Conservation (phyloP, 192 early-diverging fungal genomes). For the Allomyces macrogynus region DNA sequence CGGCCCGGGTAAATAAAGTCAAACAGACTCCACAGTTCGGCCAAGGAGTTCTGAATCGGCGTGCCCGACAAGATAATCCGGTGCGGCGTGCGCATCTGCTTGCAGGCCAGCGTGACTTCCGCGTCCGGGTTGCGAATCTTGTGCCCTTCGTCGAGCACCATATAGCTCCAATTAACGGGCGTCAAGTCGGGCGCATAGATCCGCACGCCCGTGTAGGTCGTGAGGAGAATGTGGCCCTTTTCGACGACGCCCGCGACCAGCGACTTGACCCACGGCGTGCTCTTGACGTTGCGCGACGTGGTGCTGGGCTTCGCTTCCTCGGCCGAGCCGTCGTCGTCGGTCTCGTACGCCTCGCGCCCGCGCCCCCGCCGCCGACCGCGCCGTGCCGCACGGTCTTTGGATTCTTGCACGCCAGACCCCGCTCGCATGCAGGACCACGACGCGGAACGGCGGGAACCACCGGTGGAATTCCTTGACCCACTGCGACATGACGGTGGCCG, state of each 20-base stretch:
- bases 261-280: conserved; percentile 4
- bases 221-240: conserved; percentile 62
- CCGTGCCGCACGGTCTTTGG: too few relatives aligned
- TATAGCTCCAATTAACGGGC: conserved; percentile 63
- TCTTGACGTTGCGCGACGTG: conserved; percentile 8
- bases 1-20: conserved; percentile 63
- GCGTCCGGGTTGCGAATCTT: conserved; percentile 91
- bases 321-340: conserved; percentile 10
- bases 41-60: conserved; percentile 61
- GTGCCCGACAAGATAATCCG: conserved; percentile 52
- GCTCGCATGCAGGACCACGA: conserved; percentile 67
- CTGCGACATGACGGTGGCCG: conserved; percentile 57
- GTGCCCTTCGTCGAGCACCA: conserved; percentile 87
- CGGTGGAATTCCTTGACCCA: conserved; percentile 65
- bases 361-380: neutral
- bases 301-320: conserved; percentile 3
- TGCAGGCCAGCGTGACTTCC: conserved; percentile 51
- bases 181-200: conserved; percentile 46
- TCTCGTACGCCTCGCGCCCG: conserved; percentile 3
- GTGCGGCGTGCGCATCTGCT: conserved; percentile 24
- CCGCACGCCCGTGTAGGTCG: conserved; percentile 66
- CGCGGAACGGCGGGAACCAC: conserved; percentile 73
- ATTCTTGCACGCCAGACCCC: conserved; percentile 49
- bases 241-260: conserved; percentile 4
- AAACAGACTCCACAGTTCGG: conserved; percentile 62